These are phyloP conservation scores for Primulina huaijiensis DNA, from an alignment of 257 asterid genomes.

Conservation along the genomic window DNA sequence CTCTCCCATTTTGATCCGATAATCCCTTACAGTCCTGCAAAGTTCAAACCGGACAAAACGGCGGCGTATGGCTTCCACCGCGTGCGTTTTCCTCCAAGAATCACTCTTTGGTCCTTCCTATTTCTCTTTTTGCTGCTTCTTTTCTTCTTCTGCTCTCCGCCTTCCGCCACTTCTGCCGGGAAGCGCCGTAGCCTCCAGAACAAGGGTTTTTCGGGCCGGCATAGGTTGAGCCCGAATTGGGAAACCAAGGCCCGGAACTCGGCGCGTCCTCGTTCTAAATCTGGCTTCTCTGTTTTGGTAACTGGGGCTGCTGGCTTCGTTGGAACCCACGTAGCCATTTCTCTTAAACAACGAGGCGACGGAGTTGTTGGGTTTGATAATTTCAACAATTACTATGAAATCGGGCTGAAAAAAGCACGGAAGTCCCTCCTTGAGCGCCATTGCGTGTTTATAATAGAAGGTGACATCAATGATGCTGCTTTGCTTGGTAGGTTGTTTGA, in stretches of 20 bases:
- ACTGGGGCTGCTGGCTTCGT: constrained; percentile 89
- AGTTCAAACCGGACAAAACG: constrained; percentile 50
- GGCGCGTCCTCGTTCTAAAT: constrained; percentile 48
- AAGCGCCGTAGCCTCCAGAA: constrained; percentile 42
- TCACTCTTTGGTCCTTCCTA: constrained; percentile 63
- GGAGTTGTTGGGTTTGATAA: constrained; percentile 82
- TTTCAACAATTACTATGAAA: constrained; percentile 64
- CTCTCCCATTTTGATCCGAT: constrained; percentile 58
- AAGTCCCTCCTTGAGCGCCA: constrained; percentile 45
- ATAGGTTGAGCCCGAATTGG: constrained; percentile 40
- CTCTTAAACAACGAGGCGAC: constrained; percentile 63
- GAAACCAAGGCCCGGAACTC: constrained; percentile 54
- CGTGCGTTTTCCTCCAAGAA: constrained; percentile 54
- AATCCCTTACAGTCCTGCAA: constrained; percentile 62
- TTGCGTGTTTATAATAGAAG: constrained; percentile 54
- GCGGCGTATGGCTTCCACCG: constrained; percentile 55
- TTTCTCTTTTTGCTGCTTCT: constrained; percentile 45
- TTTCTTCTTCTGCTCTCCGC: constrained; percentile 48
- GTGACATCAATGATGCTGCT: constrained; percentile 55
- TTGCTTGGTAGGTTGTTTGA: constrained; percentile 51
- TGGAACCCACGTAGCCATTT: constrained; percentile 62
- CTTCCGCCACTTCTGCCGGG: constrained; percentile 36
- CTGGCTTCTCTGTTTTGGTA: constrained; percentile 58
- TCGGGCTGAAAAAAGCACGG: constrained; percentile 75
- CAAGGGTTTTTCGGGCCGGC: constrained; percentile 1